Evolutionary conservation across 2,329 filamentous ascomycete species (phyloP).

Genomic region (Rhinocladiella similis): DNA sequence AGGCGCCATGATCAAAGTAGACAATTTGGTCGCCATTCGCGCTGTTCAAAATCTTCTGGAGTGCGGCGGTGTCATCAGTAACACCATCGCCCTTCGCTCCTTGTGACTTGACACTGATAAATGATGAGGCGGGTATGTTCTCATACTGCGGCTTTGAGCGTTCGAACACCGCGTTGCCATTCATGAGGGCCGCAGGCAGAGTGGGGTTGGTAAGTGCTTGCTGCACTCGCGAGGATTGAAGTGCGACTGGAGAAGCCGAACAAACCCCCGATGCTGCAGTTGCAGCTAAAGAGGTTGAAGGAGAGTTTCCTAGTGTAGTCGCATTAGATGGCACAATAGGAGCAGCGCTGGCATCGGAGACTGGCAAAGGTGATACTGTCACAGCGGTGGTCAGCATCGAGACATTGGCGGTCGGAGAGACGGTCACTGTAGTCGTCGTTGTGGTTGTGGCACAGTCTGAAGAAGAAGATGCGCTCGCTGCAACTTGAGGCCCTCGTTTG

Average conservation of each 20-base stretch:
- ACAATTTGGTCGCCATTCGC: constrained; percentile 61
- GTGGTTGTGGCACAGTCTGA: constrained; percentile 19
- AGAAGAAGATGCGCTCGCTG: neutral
- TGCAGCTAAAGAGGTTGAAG: neutral
- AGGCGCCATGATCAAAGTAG: constrained; percentile 66
- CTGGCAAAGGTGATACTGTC: constrained; percentile 6
- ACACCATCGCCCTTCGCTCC: constrained; percentile 86
- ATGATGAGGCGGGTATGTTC: constrained; percentile 62
- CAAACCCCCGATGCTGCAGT: constrained; percentile 13
- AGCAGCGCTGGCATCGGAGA: neutral
- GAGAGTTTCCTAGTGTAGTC: constrained; percentile 1
- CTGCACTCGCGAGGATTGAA: constrained; percentile 19
- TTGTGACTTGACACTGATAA: constrained; percentile 77
- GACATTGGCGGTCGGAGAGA: constrained; percentile 8
- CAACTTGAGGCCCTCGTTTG: constrained; percentile 15
- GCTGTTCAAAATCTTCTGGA: constrained; percentile 75
- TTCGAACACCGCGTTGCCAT: constrained; percentile 67
- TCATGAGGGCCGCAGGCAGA: constrained; percentile 54
- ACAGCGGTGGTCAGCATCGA: constrained; percentile 6
- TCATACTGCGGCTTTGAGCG: constrained; percentile 89
- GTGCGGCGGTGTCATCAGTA: constrained; percentile 82
- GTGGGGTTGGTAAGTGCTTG: constrained; percentile 14
- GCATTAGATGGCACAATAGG: constrained; percentile 1
- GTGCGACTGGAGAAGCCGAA: constrained; percentile 15
- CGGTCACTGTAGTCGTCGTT: constrained; percentile 19